These are phyloP conservation scores for Neurospora tetrasperma DNA, from an alignment of 495 filamentous ascomycete species.

Conservation along the genomic window DNA sequence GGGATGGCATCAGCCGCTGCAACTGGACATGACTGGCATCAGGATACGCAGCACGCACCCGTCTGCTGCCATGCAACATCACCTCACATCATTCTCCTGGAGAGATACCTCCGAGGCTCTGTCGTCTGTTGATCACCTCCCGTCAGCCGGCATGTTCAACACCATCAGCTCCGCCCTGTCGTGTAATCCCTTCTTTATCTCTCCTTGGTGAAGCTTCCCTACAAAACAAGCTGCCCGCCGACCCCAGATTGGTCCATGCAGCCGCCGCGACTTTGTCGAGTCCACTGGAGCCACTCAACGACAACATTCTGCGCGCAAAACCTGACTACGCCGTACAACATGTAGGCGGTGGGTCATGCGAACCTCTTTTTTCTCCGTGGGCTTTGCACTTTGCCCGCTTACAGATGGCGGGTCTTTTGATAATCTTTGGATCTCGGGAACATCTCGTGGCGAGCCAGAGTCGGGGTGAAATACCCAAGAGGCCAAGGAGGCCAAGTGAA, in stretches of 20 bases:
- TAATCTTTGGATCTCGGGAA: neutral
- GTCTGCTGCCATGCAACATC: neutral
- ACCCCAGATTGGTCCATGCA: neutral
- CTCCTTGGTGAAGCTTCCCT: neutral
- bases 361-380: neutral
- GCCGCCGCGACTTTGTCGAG: neutral
- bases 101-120: neutral
- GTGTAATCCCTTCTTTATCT: neutral
- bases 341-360: neutral
- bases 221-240: neutral
- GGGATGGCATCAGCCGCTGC: slow-evolving; percentile 16
- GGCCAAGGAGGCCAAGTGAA: neutral
- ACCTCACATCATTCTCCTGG: neutral
- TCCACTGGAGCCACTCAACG: neutral
- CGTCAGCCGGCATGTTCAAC: neutral
- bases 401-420: neutral
- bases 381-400: neutral
- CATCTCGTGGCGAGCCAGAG: neutral
- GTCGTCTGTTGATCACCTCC: neutral
- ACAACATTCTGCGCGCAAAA: neutral
- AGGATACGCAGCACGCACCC: neutral
- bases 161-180: neutral
- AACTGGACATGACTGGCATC: slow-evolving; percentile 2
- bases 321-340: neutral
- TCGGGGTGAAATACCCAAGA: neutral